A percentile compares a stretch with the other conserved stretches of the same genome.
Evolutionary conservation across 257 asterid genomes (phyloP).

Genomic region (Linderniella brevidens): DNA sequence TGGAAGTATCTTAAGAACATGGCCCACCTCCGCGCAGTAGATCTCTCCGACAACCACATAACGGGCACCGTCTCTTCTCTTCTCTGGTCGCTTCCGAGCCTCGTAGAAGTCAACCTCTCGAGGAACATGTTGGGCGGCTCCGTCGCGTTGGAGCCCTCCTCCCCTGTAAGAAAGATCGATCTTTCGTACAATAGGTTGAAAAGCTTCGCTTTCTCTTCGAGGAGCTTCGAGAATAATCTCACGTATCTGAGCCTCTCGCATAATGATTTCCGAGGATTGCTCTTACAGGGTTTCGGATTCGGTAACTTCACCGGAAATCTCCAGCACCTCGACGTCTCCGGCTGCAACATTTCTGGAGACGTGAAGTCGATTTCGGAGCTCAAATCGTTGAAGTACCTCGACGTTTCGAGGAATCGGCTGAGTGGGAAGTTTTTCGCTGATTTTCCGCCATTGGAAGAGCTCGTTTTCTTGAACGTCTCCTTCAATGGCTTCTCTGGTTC

Average conservation of each 20-base stretch:
- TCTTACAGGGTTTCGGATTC: conserved; percentile 28
- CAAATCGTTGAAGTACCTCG: conserved; percentile 28
- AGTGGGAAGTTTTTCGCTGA: conserved; percentile 48
- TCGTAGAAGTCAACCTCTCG: conserved; percentile 43
- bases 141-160: conserved; percentile 14
- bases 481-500: conserved; percentile 45
- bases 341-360: conserved; percentile 44
- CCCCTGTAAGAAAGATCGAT: conserved; percentile 26
- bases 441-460: conserved; percentile 32
- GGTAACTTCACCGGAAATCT: conserved; percentile 48
- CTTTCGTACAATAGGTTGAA: conserved; percentile 67
- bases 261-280: conserved; percentile 20
- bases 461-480: conserved; percentile 57
- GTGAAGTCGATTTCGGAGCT: conserved; percentile 29
- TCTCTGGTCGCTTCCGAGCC: conserved; percentile 45
- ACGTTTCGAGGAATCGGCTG: conserved; percentile 39
- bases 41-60: conserved; percentile 63
- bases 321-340: conserved; percentile 37
- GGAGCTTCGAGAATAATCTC: conserved; percentile 20
- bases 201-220: conserved; percentile 25
- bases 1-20: conserved; percentile 55
- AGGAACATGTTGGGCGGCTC: conserved; percentile 61
- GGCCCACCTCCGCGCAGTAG: conserved; percentile 39
- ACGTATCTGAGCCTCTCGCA: conserved; percentile 41
- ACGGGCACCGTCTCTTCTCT: conserved; percentile 41